A percentile compares a stretch with the other conserved stretches of the same genome.
Evolutionary conservation across 2,329 filamentous ascomycete genomes (phyloP).

Genomic region (Polytolypa hystricis): DNA sequence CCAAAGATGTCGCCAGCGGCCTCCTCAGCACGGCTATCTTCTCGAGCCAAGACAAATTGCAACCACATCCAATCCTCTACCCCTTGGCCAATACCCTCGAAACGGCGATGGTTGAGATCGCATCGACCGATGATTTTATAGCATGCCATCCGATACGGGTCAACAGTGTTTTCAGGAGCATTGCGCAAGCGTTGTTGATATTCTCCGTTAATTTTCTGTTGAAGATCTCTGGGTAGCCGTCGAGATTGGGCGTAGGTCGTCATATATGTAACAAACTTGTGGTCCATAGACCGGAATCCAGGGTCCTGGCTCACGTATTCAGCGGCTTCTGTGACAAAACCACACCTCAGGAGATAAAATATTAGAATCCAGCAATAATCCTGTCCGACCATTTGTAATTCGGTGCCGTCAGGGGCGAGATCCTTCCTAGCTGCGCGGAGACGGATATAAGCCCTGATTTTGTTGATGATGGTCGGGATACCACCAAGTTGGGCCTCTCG

Average conservation of each 20-base stretch:
- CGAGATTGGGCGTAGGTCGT: slow-evolving; percentile 73
- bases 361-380: slow-evolving; percentile 91
- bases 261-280: slow-evolving; percentile 80
- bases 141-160: slow-evolving; percentile 92
- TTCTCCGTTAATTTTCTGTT: slow-evolving; percentile 80
- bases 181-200: slow-evolving; percentile 78
- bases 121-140: slow-evolving; percentile 91
- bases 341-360: slow-evolving; percentile 80
- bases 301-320: slow-evolving; percentile 72
- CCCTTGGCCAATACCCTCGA: slow-evolving; percentile 47
- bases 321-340: slow-evolving; percentile 72
- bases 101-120: slow-evolving; percentile 45
- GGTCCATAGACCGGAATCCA: slow-evolving; percentile 81
- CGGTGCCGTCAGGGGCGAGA: slow-evolving; percentile 66
- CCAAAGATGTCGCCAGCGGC: slow-evolving; percentile 52
- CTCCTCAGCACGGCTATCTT: slow-evolving; percentile 51
- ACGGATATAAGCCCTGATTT: slow-evolving; percentile 84
- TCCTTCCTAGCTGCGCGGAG: slow-evolving; percentile 71
- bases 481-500: slow-evolving; percentile 83
- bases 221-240: slow-evolving; percentile 64
- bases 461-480: slow-evolving; percentile 75
- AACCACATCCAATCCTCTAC: slow-evolving; percentile 60
- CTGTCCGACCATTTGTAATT: slow-evolving; percentile 66
- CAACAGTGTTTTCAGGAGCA: slow-evolving; percentile 73
- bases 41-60: slow-evolving; percentile 52